Evolutionary conservation across 768 basidiomycete genomes (phyloP), one percentile per base, ranked within the genome.

Genomic region (Pulveroboletus sp.): DNA sequence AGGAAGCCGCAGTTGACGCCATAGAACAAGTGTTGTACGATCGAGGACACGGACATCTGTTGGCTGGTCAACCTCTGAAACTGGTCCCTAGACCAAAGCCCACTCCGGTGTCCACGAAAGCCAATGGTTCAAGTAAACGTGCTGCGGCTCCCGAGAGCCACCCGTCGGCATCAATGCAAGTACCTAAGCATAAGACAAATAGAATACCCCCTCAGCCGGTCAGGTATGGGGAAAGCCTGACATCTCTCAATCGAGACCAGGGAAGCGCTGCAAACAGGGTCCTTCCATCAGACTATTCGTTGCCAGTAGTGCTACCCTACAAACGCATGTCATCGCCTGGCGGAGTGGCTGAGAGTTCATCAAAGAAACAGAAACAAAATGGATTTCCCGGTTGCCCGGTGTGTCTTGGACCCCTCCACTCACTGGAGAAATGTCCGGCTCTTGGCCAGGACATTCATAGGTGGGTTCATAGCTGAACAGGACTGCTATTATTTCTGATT

Each of bases 1-100:
- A 88, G 87, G 72, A 67, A 55, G 79, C 75, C 37, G 89, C 90
- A 12, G 78, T 92, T 42, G 66, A 68, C 23, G 80, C 80, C 6
- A 90, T 92, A 52, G 90, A 92, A 49, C 73, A 81, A 49, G 74
- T 80, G 3, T 70, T 92, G 13, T 59, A 73, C 49, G 54, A 67
- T 43, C 78, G 85, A 14, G 84, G 85, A 3, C 73, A 82, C 35
- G 62, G 77, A 2, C 61, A 75, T 41, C 66, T 88, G 19, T 75
- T 89, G 46, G 70, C 68, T 32, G 82, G 80, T 2, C 86, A 90
- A 61, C 85, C 87, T 35, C 71, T 86, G 5, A 73, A 77, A 52
- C 76, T 80, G 11, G 66, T 85, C 13, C 72, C 70, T 37, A 67
- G 60, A 40, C 58, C 66, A n/a, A 55, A 25, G 20, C 41, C 50